Evolutionary conservation across 1,284 basidiomycete species (phyloP), one percentile per base, ranked within the genome.

Genomic region (Agroathelia rolfsii): DNA sequence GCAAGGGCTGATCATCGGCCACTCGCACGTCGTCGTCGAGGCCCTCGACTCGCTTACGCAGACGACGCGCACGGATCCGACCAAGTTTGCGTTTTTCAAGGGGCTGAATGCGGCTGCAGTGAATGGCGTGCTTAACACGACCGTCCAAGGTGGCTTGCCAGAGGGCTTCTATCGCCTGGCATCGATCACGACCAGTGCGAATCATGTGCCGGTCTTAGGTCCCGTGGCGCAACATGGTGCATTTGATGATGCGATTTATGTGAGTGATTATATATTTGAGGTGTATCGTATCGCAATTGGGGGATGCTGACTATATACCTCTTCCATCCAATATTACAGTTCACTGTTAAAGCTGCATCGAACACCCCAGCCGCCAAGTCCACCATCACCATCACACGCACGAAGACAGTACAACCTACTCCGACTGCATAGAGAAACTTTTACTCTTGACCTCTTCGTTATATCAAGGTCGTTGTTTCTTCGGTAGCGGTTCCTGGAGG

Each of bases 31-130:
- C 40, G 69, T 74, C 31, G 61, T 81, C 43, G 69, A 83, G 55
- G 29, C 47, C 39, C 54, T 83, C 41, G 48, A 51, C 26, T 52
- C 63, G 14, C 50, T 72, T 25, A 56, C 58, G 34, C 62, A 69
- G 48, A 75, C 71, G 12, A 61, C 56, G 2, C 60, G 69, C 5
- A 66, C 62, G 6, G 58, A 79, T 55, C 72, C 77, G 6, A 59
- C 46, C 35, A 55, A 56, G 29, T 76, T 76, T 47, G 67, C 62
- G 7, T 80, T 83, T 58, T 83, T 84, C 73, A 76, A 80, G 62
- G 71, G 73, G 40, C 45, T 76, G 34, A 69, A 76, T 48, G 59
- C 50, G 21, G 50, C 58, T 9, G 73, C 68, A 12, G 43, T 45
- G 31, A 63, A 64, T 26, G 72, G 73, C 21, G 47, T 71, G 4